Base-by-base conservation (phyloP, 805 yeast genomes). In the Maudiozyma turicensis region DNA sequence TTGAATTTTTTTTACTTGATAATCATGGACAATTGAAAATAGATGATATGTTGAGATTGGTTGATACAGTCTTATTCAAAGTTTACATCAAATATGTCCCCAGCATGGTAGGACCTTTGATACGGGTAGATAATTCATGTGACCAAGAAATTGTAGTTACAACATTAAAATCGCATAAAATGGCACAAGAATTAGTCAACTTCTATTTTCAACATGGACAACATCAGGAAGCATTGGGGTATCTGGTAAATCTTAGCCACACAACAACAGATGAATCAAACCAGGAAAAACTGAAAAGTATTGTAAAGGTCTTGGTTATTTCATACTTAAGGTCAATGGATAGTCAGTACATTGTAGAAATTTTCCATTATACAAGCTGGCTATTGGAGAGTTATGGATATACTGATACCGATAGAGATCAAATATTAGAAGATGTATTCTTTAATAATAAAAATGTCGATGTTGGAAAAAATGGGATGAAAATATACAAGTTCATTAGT, bases 31-130 rank as follows among this genome's bases (percentile, higher is more conserved):
- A 56, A 5, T 58, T 63, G 1, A 59, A 68, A 8, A 44, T 53
- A 13, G 75, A 77, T 0, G 63, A 71, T 9, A 66, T 78, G 43
- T 60, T 72, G 5, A 59, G 58, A 5, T 51, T 75, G 1, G 76
- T 93, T 2, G 99, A 91, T 59, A 84, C 95, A 0, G 74, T 87
- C 0, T 70, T 93, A 15, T 87, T 91, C 58, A 72, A 78, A 46
- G 78, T 93, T 51, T 91, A 93, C 60, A 70, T 80, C 50, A 61
- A 79, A n/a, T 77, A 78, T 32, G 78, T 79, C 48, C 85, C 86
- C 0, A 75, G 83, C 52, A 72, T 91, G 61, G 75, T 91, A 11
- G 95, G 91, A 0, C 93, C 98, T 0, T 75, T 91, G 20, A 72
- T 91, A 5, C 72, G 98, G 45, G 74, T 88, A 1, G 76, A 78